phyloP scores from a whole-genome alignment of 1,284 basidiomycete genomes.

The Moesziomyces globuligerus region DNA sequence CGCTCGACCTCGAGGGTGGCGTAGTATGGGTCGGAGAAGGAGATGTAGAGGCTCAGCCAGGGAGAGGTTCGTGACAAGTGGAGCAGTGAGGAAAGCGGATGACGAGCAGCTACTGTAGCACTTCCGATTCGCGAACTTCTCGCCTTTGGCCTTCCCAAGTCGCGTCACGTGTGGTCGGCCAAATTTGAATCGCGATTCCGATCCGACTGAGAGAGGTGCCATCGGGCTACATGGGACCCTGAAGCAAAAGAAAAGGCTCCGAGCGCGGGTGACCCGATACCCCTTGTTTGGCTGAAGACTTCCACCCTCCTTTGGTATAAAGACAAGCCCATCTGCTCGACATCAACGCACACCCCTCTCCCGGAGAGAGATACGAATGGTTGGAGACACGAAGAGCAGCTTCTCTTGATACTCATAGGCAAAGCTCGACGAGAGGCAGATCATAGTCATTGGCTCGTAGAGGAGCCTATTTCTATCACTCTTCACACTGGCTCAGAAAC shows the following conservation, averaged over 20 bases:
- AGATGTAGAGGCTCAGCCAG: no score
- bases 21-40: neutral
- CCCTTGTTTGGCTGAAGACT: neutral
- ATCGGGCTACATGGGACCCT: slow-evolving; percentile 16
- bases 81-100: neutral
- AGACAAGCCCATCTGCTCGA: neutral
- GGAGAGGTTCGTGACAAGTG: no score
- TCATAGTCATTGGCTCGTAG: no score
- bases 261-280: slow-evolving; percentile 2
- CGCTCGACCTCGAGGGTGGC: neutral
- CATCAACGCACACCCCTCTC: no score
- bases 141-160: neutral
- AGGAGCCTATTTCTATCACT: no score
- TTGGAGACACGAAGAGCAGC: no score
- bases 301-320: neutral
- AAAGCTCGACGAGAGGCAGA: no score
- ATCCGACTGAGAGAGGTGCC: neutral
- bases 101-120: neutral
- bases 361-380: no score
- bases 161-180: slow-evolving; percentile 5
- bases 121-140: slow-evolving; percentile 44
- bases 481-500: no score
- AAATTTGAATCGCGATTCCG: slow-evolving; percentile 3
- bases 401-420: no score
- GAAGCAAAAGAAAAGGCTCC: slow-evolving; percentile 35